Conservation (phyloP, 192 early-diverging fungal genomes). For the Backusella australiensis region DNA sequence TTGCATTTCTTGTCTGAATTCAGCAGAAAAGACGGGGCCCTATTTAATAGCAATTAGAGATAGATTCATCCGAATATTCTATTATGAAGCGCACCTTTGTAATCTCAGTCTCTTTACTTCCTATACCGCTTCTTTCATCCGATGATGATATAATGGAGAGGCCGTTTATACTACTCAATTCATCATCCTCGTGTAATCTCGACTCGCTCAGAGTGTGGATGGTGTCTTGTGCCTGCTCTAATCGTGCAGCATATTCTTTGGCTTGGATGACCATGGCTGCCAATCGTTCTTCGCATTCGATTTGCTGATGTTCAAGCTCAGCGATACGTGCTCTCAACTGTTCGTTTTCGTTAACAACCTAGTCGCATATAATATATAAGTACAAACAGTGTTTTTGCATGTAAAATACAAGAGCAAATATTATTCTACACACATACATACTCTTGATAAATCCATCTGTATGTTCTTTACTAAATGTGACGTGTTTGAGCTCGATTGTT, state of each 20-base stretch:
- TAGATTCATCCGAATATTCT: neutral
- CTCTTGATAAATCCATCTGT: slow-evolving; percentile 54
- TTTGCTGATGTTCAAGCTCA: slow-evolving; percentile 54
- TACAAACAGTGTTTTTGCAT: too few species aligned
- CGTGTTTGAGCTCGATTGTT: slow-evolving; percentile 55
- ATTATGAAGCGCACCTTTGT: slow-evolving; percentile 29
- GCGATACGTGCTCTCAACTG: slow-evolving; percentile 47
- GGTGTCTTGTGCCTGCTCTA: slow-evolving; percentile 59
- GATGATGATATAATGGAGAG: neutral
- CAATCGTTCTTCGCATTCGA: slow-evolving; percentile 52
- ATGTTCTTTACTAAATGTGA: slow-evolving; percentile 57
- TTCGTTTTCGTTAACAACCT: slow-evolving; percentile 51
- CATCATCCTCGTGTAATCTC: slow-evolving; percentile 34
- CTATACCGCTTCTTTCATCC: neutral
- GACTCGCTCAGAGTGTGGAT: slow-evolving; percentile 51
- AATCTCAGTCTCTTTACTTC: slow-evolving; percentile 33
- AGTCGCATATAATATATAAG: neutral
- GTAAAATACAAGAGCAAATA: too few species aligned
- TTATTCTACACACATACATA: slow-evolving; percentile 11
- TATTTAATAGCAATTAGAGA: neutral
- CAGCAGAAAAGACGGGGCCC: slow-evolving; percentile 45
- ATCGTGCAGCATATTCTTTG: slow-evolving; percentile 54
- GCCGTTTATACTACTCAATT: neutral
- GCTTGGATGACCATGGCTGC: slow-evolving; percentile 54
- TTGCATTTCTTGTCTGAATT: slow-evolving; percentile 45